Evolutionary conservation across 2,329 filamentous ascomycete genomes (phyloP), one percentile per base, ranked within the genome.

Genomic region (Calonectria henricotiae): DNA sequence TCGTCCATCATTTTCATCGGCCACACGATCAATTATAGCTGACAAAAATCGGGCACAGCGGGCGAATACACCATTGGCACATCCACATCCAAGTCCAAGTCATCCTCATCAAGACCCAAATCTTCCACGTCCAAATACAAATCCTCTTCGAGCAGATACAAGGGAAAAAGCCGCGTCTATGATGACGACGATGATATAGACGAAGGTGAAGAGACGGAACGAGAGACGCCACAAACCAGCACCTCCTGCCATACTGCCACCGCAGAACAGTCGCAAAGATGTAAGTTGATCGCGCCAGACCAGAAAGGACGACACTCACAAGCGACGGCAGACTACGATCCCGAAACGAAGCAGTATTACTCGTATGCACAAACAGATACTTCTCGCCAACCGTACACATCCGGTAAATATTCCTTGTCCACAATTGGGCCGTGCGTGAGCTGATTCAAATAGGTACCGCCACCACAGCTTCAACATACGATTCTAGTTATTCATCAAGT

Each of bases 101-200:
- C 60, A 25, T 46, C 35, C 9, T 35, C 65, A 15, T 68, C 70
- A 2, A 71, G 47, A 25, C 72, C 75, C 13, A 77, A 72, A 66
- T 63, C 70, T 17, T 73, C 75, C 15, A 77, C 71, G 62, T 65
- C 70, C 30, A 69, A 71, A 41, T 35, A 67, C 30, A 76, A 77
- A 43, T 65, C 62, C 44, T 66, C 70, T 25, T 74, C 72, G 8
- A 66, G 71, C 60, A 71, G 69, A 27, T 64, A 62, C 35, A 78
- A 78, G 54, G 75, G 75, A 5, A 78, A 78, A 46, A 62, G 35
- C 20, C 71, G 68, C 5, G 74, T 69, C 32, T 44, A 71, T 2
- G 70, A 72, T n/a, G 68, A 74, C 2, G 73, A 71, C 2, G 51
- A 58, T 13, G 51, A 71, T 2, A 69, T 71, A n/a, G 68, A 74